A percentile compares a stretch with the other conserved stretches of the same genome.
phyloP scores from a whole-genome alignment of 139 green algal genomes.

The Nannochloris sp. region DNA sequence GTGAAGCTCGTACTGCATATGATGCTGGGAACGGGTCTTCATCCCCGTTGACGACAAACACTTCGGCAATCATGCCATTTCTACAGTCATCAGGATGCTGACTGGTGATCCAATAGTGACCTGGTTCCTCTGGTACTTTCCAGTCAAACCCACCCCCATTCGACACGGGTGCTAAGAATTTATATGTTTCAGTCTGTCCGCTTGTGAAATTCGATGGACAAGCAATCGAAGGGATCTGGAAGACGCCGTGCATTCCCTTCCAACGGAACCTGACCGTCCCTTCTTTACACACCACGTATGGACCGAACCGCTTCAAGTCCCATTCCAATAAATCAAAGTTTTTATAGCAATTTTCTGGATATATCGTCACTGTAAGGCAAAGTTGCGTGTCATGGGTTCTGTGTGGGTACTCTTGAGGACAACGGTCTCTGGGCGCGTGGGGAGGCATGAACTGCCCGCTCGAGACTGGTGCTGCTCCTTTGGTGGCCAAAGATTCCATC shows the following conservation, averaged over 20 bases:
- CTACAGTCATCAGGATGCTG: constrained; percentile 13
- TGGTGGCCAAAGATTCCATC: too few species aligned
- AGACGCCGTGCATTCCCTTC: constrained; percentile 16
- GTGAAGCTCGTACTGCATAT: background rate
- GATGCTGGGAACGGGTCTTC: background rate
- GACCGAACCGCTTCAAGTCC: constrained; percentile 4
- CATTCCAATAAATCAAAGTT: background rate
- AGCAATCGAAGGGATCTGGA: constrained; percentile 20
- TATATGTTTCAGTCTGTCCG: constrained; percentile 10
- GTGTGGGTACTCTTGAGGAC: too few species aligned
- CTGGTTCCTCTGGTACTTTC: constrained; percentile 11
- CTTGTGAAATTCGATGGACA: constrained; percentile 21
- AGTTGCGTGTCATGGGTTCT: background rate
- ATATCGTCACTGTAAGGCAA: background rate
- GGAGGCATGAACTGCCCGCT: too few species aligned
- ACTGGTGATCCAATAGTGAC: constrained; percentile 26
- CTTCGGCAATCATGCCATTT: constrained; percentile 4
- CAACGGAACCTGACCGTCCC: constrained; percentile 14
- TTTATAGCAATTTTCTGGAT: background rate
- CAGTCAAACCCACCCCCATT: constrained; percentile 10
- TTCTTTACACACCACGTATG: constrained; percentile 3
- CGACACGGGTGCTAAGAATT: constrained; percentile 13
- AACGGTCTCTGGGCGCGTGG: background rate
- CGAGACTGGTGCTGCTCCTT: too few species aligned
- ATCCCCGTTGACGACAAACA: background rate